Conservation (phyloP, 1,284 basidiomycete genomes). For the Boletus smithii region DNA sequence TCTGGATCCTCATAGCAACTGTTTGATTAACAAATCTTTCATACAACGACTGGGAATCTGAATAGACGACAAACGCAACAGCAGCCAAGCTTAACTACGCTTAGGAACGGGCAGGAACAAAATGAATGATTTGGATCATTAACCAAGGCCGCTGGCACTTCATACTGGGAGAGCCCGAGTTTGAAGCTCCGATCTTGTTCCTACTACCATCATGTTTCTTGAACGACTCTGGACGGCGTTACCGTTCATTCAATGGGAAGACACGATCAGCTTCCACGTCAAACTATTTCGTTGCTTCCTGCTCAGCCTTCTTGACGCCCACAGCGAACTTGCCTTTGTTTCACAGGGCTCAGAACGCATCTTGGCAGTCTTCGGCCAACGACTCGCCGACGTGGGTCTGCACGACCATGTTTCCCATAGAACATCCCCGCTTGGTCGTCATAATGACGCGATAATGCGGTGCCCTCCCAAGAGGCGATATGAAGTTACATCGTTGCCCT, state of each 20-base stretch:
- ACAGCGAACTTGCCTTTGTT: background rate
- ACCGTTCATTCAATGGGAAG: constrained; percentile 7
- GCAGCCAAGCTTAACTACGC: too few relatives aligned
- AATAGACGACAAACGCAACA: too few relatives aligned
- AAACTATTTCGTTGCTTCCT: constrained; percentile 17
- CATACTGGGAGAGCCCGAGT: too few relatives aligned
- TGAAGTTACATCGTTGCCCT: background rate
- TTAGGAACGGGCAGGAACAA: too few relatives aligned
- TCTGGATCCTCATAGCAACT: too few relatives aligned
- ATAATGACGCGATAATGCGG: background rate
- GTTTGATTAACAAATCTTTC: too few relatives aligned
- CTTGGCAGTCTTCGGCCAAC: background rate
- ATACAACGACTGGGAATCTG: too few relatives aligned
- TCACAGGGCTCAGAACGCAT: background rate
- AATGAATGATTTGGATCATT: too few relatives aligned
- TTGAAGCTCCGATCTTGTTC: constrained; percentile 9
- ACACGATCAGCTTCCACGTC: constrained; percentile 15
- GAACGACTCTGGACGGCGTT: constrained; percentile 1
- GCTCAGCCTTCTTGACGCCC: background rate
- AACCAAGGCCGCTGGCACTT: too few relatives aligned
- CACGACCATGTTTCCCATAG: background rate
- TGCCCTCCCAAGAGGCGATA: constrained; percentile 16
- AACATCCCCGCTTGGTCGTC: background rate
- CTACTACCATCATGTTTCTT: constrained; percentile 4
- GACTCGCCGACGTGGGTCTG: background rate